Base-by-base conservation (phyloP, 2,329 filamentous ascomycete species). In the Arthrobotrys sphaeroides region DNA sequence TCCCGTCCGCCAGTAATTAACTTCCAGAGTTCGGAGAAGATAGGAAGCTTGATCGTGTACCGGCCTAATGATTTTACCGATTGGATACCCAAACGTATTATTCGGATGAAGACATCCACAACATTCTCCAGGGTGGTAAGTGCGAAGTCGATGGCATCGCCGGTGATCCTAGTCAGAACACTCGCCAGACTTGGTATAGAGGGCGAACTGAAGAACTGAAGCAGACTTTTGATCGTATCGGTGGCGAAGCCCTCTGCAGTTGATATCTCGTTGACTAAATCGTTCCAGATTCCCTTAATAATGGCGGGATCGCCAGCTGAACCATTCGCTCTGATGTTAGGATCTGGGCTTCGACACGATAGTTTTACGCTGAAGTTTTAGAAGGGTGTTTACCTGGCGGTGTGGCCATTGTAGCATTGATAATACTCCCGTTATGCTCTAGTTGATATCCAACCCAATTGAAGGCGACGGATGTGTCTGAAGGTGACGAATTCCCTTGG, bases 41-140 rank as follows among this genome's bases (percentile, higher is more conserved):
- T 22, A 18, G 36, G 60, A 6, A 36, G 42, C 36, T 49, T 13
- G 13, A 64, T 45, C 16, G 33, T 33, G n/a, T 64, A 64, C 16
- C 49, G 31, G 13, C 49, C 82, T 81, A 74, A 81, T 80, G 18
- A 18, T 26, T 47, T 24, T 13, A 47, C 20, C 18, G 22, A 26
- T 20, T 3, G 12, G 22, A 47, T 47, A 26, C 43, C 43, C 18
- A 47, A 10, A 12, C 20, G 20, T 47, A 47, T 13, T 9, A 26
- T 47, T 47, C 43, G 24, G 5, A 47, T 26, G 20, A 47, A 24
- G 6, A n/a, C 18, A 16, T 47, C 43, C 3, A 47, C 43, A 24
- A 47, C 20, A 10, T n/a, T 47, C 20, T 47, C 43, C 20, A 47
- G 43, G 3, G 43, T 24, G 18, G 1, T 47, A 24, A 24, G 20